Base-by-base conservation (phyloP, 768 basidiomycete genomes). In the Lactifluus hygrophoroides region DNA sequence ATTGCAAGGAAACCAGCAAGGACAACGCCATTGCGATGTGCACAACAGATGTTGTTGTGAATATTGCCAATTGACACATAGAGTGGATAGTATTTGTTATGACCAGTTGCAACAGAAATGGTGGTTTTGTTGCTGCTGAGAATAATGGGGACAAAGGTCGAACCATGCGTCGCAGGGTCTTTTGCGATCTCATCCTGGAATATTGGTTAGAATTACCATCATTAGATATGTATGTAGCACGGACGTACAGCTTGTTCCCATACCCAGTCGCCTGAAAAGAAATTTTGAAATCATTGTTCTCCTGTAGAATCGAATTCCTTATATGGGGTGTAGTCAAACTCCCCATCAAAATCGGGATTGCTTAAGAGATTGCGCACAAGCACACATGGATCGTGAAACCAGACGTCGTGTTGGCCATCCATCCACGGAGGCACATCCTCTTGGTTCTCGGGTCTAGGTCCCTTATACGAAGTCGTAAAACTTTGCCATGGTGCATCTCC, bases 51-150 rank as follows among this genome's bases (percentile, higher is more conserved):
- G 13, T 44, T 51, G 52, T 68, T 68, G 19, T 57, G 57, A 1
- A 66, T 23, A 37, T 71, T 71, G 0, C 68, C 67, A 1, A 65
- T 35, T 0, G 64, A 66, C 8, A 64, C 38, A 43, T 71, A 71
- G 0, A 61, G 17, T 0, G 69, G 69, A 53, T 63, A 61, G 44
- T 64, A 70, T 40, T 67, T 67, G 1, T 60, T 52, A 23, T 69
- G 40, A 0, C 68, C 67, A 0, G 66, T 69, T 1, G 60, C 68
- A 16, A 71, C 66, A 0, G 69, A 69, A 0, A 68, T 66, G 0
- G 66, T 68, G 0, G 69, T 71, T 47, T 70, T 69, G 46, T 70
- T 65, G 32, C 63, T 66, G 0, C 69, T 65, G 9, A 67, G 56
- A 46, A 69, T 56, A n/a, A n/a, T n/a, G n/a, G n/a, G n/a, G n/a